Evolutionary conservation across 345 rosid species (phyloP).

Genomic region (Rhodamnia argentea): DNA sequence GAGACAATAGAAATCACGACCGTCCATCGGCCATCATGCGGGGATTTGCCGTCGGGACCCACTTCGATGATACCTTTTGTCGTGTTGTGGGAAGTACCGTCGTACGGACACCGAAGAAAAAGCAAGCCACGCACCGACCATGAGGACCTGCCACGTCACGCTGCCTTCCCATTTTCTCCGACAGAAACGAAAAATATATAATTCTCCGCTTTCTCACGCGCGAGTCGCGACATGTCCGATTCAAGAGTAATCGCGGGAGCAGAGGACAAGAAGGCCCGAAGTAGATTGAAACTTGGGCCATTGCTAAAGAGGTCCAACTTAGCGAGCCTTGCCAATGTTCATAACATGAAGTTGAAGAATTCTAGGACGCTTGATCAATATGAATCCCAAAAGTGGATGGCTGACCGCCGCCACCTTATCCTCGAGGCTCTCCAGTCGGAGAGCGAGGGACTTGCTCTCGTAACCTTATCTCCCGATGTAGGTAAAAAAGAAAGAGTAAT

Average conservation of each 20-base stretch:
- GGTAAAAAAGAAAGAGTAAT: too few species aligned
- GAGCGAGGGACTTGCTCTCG: too few species aligned
- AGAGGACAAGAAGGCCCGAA: not conserved
- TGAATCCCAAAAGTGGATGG: too few species aligned
- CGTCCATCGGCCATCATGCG: not conserved
- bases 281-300: not conserved
- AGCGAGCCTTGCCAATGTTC: not conserved
- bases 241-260: not conserved
- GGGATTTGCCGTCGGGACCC: not conserved
- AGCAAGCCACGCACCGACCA: not conserved
- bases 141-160: not conserved
- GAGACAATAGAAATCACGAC: accelerated
- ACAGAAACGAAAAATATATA: not conserved
- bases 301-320: not conserved
- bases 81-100: not conserved
- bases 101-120: not conserved
- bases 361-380: not conserved
- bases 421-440: too few species aligned
- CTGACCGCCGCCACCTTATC: too few species aligned
- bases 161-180: not conserved
- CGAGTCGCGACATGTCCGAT: not conserved
- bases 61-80: not conserved
- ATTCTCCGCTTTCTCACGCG: not conserved
- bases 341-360: not conserved
- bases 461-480: too few species aligned